Evolutionary conservation across 805 yeast species (phyloP).

Genomic region (Lipomyces kockii): DNA sequence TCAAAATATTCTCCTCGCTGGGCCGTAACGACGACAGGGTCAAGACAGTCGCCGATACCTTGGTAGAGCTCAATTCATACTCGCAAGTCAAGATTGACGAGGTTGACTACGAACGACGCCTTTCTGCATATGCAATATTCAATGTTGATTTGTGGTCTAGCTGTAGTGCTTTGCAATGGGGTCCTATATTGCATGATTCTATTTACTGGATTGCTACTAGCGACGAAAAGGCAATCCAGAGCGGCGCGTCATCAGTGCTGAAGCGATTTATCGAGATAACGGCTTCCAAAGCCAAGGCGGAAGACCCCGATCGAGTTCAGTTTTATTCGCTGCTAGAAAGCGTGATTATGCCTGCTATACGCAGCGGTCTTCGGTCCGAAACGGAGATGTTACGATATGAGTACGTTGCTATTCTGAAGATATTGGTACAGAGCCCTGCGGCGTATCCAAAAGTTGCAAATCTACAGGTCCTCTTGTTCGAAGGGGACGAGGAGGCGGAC

Average conservation of each 20-base stretch:
- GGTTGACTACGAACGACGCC: slow-evolving; percentile 76
- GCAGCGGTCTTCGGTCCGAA: slow-evolving; percentile 64
- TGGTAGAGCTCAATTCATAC: slow-evolving; percentile 71
- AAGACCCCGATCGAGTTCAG: slow-evolving; percentile 47
- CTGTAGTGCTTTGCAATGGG: slow-evolving; percentile 68
- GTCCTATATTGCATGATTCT: slow-evolving; percentile 70
- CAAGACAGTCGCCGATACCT: slow-evolving; percentile 54
- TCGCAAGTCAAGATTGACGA: slow-evolving; percentile 66
- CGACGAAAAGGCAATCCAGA: slow-evolving; percentile 77
- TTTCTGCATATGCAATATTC: slow-evolving; percentile 67
- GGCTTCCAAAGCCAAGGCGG: slow-evolving; percentile 46
- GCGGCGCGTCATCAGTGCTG: slow-evolving; percentile 70
- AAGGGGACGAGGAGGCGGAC: slow-evolving; percentile 81
- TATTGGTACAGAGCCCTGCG: slow-evolving; percentile 57
- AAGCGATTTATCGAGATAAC: slow-evolving; percentile 66
- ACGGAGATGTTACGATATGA: slow-evolving; percentile 72
- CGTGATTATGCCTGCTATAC: slow-evolving; percentile 65
- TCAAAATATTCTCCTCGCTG: slow-evolving; percentile 62
- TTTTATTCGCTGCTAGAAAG: slow-evolving; percentile 49
- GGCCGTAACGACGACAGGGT: slow-evolving; percentile 57
- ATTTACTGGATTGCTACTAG: slow-evolving; percentile 76
- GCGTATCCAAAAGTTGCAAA: slow-evolving; percentile 59
- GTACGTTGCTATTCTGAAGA: slow-evolving; percentile 67
- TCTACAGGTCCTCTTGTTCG: slow-evolving; percentile 64
- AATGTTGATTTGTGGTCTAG: slow-evolving; percentile 58